Conservation (phyloP, 2,329 filamentous ascomycete genomes). For the Chrysoporthe cubensis region DNA sequence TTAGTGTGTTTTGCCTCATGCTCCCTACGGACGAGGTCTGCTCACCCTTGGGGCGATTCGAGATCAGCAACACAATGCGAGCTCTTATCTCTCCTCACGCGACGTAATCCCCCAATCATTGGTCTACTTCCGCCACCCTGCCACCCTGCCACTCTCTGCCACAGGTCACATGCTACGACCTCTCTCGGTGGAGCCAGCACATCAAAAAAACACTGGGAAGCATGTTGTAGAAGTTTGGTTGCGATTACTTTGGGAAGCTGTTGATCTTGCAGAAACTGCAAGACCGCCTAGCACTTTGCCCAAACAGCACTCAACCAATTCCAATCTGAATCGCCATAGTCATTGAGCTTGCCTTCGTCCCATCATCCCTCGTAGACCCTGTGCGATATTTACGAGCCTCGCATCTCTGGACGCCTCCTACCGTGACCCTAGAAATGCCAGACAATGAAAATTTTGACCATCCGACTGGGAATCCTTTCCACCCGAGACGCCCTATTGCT, state of each 20-base stretch:
- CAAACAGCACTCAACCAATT: background rate
- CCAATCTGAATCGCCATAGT: background rate
- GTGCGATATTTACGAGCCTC: background rate
- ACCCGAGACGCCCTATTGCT: slow-evolving; percentile 5
- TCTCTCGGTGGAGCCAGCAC: background rate
- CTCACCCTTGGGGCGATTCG: no score
- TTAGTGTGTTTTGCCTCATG: no score
- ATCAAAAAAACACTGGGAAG: background rate
- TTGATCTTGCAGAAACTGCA: background rate
- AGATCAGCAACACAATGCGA: background rate
- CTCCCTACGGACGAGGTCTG: no score
- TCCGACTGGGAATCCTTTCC: background rate
- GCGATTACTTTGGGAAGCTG: background rate
- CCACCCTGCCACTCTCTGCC: background rate
- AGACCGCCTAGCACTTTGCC: background rate
- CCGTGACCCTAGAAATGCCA: slow-evolving; percentile 1
- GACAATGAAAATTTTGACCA: background rate
- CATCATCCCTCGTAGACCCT: background rate
- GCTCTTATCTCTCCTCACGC: slow-evolving; percentile 6
- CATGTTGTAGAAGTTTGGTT: background rate
- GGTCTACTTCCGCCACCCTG: background rate
- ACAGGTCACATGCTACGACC: slow-evolving; percentile 1
- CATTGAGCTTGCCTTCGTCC: background rate
- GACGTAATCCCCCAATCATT: background rate
- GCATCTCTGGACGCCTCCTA: slow-evolving; percentile 7